Evolutionary conservation across 768 basidiomycete genomes (phyloP), one percentile per base, ranked within the genome.

Genomic region (Russula sp.): DNA sequence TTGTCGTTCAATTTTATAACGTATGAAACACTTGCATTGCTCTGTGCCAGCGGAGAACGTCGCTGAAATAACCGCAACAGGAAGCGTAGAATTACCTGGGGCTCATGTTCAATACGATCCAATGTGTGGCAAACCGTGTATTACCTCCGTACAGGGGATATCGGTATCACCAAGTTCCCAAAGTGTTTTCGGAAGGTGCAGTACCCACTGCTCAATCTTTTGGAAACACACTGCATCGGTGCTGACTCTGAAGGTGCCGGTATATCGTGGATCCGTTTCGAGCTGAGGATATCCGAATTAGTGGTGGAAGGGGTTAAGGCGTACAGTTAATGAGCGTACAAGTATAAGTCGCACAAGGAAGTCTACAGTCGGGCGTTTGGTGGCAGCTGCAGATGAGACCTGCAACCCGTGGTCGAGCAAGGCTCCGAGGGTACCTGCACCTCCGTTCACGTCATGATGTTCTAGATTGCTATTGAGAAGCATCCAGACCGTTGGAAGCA

Each of bases 401-500:
- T 81, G 82, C 14, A 80, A 74, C 1, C 88, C 84, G 70, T 96
- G 92, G 30, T 86, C 83, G 28, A 93, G 72, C 3, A 82, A 77
- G 9, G 87, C 88, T 28, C 73, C 72, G 24, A 86, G 75, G 55
- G 89, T 78, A 62, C 63, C 65, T 66, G 60, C 34, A 65, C 71
- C 62, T 63, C 71, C 50, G 65, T 71, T 64, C 46, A 61, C 38
- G 3, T 66, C 63, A 2, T 16, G 20, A 61, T 69, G 63, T 7
- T 57, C 59, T 3, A 57, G 59, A 10, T 67, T 73, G n/a, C 69
- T 71, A 76, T 82, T 86, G 63, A 92, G 72, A 65, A 92, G 75
- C 40, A 85, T 84, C 90, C 89, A 94, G 57, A 90, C 79, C 1
- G 89, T 89, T 18, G 92, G 92, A 34, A 91, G 76, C 55, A 94